These are phyloP conservation scores for Fusarium fracticaudum DNA, from an alignment of 2,329 filamentous ascomycete species.

Conservation along the genomic window DNA sequence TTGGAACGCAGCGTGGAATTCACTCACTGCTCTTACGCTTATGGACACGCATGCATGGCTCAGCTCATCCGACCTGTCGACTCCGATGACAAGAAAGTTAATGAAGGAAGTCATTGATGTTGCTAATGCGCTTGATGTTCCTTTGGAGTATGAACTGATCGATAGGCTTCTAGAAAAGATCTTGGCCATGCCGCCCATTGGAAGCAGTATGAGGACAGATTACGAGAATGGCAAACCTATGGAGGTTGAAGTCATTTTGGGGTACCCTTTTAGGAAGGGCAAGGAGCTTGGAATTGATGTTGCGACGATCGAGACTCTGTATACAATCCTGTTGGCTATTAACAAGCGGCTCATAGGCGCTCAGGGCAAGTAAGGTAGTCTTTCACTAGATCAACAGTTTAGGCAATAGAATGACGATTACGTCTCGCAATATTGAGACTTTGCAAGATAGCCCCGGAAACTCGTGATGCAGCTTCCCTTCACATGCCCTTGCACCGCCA, in stretches of 20 bases:
- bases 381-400: too few species aligned
- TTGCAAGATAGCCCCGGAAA: too few species aligned
- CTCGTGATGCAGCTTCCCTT: background rate
- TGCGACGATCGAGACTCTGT: constrained; percentile 58
- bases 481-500: background rate
- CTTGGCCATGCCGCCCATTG: constrained; percentile 54
- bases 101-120: constrained; percentile 65
- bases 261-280: constrained; percentile 66
- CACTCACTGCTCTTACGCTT: constrained; percentile 65
- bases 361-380: background rate
- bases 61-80: constrained; percentile 53
- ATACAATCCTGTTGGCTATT: constrained; percentile 47
- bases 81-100: constrained; percentile 60
- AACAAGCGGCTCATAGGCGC: constrained; percentile 32
- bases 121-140: constrained; percentile 61
- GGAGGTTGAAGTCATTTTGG: constrained; percentile 72
- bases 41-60: constrained; percentile 63
- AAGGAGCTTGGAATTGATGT: constrained; percentile 63
- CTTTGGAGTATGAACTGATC: constrained; percentile 58
- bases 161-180: constrained; percentile 59
- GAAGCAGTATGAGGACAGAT: constrained; percentile 66
- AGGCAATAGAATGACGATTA: too few species aligned
- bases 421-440: fast-evolving
- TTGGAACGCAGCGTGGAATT: constrained; percentile 70
- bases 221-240: constrained; percentile 65